Percentiles rank a stretch among this genome's conserved stretches.
phyloP scores from a whole-genome alignment of 2,329 filamentous ascomycete species.

The Didymosphaeria variabile region DNA sequence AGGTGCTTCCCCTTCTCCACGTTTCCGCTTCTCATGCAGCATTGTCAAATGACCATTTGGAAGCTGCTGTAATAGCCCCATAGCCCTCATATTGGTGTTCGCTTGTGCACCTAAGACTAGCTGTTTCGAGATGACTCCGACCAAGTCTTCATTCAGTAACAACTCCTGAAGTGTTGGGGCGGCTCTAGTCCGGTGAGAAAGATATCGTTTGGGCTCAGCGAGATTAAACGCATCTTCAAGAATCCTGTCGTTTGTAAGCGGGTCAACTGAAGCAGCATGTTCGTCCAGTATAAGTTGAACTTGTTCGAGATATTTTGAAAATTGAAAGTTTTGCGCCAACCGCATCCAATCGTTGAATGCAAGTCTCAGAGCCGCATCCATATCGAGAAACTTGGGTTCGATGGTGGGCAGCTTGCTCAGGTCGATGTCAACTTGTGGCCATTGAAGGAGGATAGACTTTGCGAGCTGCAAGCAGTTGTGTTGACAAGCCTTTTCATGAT shows the following conservation, averaged over 20 bases:
- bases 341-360: conserved; percentile 60
- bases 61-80: neutral
- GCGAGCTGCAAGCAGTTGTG: conserved; percentile 52
- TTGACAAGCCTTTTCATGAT: conserved; percentile 30
- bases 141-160: neutral
- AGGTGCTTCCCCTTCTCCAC: neutral
- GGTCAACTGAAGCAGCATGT: neutral
- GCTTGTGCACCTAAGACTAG: neutral
- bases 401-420: conserved; percentile 37
- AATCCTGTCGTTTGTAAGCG: too few relatives aligned
- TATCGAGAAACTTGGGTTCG: conserved; percentile 40
- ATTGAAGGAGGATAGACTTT: conserved; percentile 47
- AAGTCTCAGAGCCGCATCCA: conserved; percentile 50
- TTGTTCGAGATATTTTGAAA: conserved; percentile 55
- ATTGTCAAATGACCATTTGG: neutral
- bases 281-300: conserved; percentile 52
- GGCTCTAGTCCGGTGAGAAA: neutral
- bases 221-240: neutral
- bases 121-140: too few relatives aligned
- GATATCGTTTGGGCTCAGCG: neutral
- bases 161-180: neutral
- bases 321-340: conserved; percentile 58
- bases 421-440: conserved; percentile 51
- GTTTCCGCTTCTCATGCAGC: neutral
- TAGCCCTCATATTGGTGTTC: neutral